Evolutionary conservation across 1,284 basidiomycete species (phyloP).

Genomic region (Takashimella koratensis): DNA sequence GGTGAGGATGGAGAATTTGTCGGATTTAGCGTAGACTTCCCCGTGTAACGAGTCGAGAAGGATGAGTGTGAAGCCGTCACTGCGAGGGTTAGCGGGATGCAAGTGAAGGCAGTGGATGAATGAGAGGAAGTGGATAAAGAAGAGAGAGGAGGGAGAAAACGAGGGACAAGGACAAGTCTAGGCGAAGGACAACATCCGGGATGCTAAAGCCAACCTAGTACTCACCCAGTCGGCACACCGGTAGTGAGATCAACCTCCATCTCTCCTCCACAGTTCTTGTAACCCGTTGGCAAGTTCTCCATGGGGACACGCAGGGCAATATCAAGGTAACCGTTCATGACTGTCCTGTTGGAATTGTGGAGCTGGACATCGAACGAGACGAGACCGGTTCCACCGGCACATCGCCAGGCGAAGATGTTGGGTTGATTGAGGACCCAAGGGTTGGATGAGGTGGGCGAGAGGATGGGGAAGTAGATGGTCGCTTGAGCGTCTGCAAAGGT

Average conservation of each 20-base stretch:
- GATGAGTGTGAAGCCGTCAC: conserved; percentile 38
- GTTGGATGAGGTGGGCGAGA: conserved; percentile 24
- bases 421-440: conserved; percentile 47
- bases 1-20: conserved; percentile 40
- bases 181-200: too few species aligned
- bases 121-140: background rate
- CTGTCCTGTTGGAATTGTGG: conserved; percentile 40
- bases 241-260: conserved; percentile 41
- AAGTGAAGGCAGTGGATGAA: background rate
- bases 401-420: conserved; percentile 44
- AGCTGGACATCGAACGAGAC: conserved; percentile 47
- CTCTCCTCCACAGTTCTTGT: conserved; percentile 44
- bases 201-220: too few species aligned
- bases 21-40: conserved; percentile 41
- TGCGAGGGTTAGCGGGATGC: background rate
- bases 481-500: conserved; percentile 13
- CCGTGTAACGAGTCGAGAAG: conserved; percentile 45
- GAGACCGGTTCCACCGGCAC: conserved; percentile 43
- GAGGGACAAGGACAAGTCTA: too few species aligned
- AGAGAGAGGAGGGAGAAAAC: background rate
- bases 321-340: conserved; percentile 44
- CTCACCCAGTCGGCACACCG: conserved; percentile 36
- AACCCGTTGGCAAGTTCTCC: conserved; percentile 28
- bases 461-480: conserved; percentile 47
- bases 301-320: conserved; percentile 44